A percentile compares a stretch with the other conserved stretches of the same genome.
Evolutionary conservation across 1,139 yeast species (phyloP).

Genomic region (Yarrowia galli): DNA sequence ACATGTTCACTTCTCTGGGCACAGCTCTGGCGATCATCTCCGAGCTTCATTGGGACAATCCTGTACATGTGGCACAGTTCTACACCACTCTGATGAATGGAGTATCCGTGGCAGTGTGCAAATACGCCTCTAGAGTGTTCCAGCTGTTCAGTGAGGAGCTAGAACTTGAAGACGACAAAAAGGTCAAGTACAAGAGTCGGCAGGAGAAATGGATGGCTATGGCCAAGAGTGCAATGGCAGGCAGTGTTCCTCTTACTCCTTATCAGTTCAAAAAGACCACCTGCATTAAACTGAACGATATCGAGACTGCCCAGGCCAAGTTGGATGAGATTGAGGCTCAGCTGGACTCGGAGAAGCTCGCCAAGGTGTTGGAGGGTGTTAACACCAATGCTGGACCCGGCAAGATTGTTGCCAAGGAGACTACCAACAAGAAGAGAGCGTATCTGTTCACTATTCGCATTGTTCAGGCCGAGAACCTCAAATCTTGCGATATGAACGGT

Average conservation of each 20-base stretch:
- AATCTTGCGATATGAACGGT: constrained; percentile 60
- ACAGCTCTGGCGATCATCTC: constrained; percentile 63
- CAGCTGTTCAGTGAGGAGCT: constrained; percentile 59
- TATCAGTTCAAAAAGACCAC: constrained; percentile 68
- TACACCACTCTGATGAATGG: constrained; percentile 66
- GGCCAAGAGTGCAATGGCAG: constrained; percentile 56
- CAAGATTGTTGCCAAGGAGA: constrained; percentile 13
- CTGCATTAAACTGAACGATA: constrained; percentile 77
- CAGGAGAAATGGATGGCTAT: constrained; percentile 53
- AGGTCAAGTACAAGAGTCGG: constrained; percentile 43
- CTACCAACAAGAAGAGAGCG: constrained; percentile 40
- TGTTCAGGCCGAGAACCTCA: constrained; percentile 73
- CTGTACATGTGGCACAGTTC: constrained; percentile 64
- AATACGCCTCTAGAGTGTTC: constrained; percentile 60
- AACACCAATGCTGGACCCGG: constrained; percentile 38
- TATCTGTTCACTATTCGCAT: constrained; percentile 73
- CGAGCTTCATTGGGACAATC: constrained; percentile 68
- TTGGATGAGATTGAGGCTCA: constrained; percentile 66
- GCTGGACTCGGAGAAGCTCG: constrained; percentile 68
- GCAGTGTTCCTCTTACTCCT: constrained; percentile 57
- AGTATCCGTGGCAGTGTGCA: constrained; percentile 65
- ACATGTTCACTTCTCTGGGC: constrained; percentile 68
- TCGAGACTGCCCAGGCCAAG: constrained; percentile 66
- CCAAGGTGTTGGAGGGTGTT: constrained; percentile 54
- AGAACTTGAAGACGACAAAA: constrained; percentile 43